Percentiles rank a stretch among this genome's conserved stretches.
Evolutionary conservation across 768 basidiomycete genomes (phyloP).

Genomic region (Sporobolomyces roseus): DNA sequence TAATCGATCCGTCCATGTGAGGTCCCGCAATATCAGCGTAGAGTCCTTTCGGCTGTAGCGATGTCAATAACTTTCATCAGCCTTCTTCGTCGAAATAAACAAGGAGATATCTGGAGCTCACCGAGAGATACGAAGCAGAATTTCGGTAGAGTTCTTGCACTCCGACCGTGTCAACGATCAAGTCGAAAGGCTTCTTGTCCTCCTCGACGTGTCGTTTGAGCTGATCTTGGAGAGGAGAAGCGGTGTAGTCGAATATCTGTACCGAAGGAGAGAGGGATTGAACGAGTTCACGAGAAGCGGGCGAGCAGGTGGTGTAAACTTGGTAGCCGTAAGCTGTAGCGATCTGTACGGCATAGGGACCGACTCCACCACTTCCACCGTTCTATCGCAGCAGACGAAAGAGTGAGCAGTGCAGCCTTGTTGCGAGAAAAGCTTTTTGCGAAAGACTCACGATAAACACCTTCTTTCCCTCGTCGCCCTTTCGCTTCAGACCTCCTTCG

Average conservation of each 20-base stretch:
- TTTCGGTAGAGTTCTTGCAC: constrained; percentile 52
- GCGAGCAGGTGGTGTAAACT: constrained; percentile 36
- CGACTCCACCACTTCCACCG: constrained; percentile 32
- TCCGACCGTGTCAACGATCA: constrained; percentile 57
- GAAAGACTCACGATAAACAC: too few species aligned
- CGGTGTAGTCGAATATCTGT: constrained; percentile 29
- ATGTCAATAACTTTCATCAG: neutral
- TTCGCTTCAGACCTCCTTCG: constrained; percentile 42
- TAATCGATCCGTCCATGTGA: neutral
- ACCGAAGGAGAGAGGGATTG: constrained; percentile 8
- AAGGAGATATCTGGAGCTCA: neutral
- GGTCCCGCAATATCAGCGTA: constrained; percentile 55
- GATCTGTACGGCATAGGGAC: constrained; percentile 26
- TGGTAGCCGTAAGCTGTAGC: constrained; percentile 28
- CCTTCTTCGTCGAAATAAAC: neutral
- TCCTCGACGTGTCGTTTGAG: too few species aligned
- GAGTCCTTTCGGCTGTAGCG: constrained; percentile 44
- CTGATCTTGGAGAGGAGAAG: constrained; percentile 3
- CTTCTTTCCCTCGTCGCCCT: too few species aligned
- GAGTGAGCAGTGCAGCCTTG: too few species aligned
- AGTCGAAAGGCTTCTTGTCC: constrained; percentile 52
- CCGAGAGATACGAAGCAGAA: constrained; percentile 56
- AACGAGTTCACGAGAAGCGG: constrained; percentile 22
- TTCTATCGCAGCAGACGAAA: too few species aligned
- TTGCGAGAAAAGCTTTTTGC: too few species aligned